Base-by-base conservation (phyloP, 169 alveolate genomes). In the Fabrea salina region DNA sequence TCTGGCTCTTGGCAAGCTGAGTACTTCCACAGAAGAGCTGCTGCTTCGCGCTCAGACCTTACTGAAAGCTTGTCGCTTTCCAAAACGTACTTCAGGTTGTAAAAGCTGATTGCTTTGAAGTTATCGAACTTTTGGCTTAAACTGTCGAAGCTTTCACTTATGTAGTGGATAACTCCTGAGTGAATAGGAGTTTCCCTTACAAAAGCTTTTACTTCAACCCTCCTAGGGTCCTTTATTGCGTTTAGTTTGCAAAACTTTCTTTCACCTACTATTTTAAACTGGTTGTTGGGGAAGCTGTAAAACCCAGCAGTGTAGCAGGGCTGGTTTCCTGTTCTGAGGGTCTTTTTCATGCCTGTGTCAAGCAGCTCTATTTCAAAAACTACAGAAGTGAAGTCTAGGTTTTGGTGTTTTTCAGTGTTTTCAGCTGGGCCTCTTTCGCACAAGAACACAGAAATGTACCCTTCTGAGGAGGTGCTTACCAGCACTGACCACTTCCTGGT, bases 351-450 rank as follows among this genome's bases (percentile, higher is more conserved):
- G 19, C 40, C 39, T 47, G 19, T 16, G 30, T 68, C 78, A 43
- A 41, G 64, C 13, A 68, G 40, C 4, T 47, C 61, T 16, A 68
- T 37, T 68, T 68, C 78, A 43, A 40, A 68, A 19, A 68, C 16
- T 11, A 47, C 78, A 7, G 78, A 40, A n/a, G 61, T 47, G 30
- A 68, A 68, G 13, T 16, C n/a, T 19, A 68, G 32, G 13, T 57
- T 25, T 8, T 11, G 22, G 39, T 13, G 39, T 8, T 61, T 61
- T 61, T 13, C 7, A 11, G 67, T 11, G 13, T 13, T 43, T 37
- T 68, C n/a, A 40, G n/a, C 35, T 40, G 30, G 37, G 13, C 78
- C 78, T 19, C 61, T 16, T n/a, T 68, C 78, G 44, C 78, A 68
- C 7, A 68, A 33, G 27, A 68, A 68, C 13, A 68, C 13, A 0